Evolutionary conservation across 768 basidiomycete species (phyloP), one percentile per base, ranked within the genome.

Genomic region (Hirschioporus abietinus): DNA sequence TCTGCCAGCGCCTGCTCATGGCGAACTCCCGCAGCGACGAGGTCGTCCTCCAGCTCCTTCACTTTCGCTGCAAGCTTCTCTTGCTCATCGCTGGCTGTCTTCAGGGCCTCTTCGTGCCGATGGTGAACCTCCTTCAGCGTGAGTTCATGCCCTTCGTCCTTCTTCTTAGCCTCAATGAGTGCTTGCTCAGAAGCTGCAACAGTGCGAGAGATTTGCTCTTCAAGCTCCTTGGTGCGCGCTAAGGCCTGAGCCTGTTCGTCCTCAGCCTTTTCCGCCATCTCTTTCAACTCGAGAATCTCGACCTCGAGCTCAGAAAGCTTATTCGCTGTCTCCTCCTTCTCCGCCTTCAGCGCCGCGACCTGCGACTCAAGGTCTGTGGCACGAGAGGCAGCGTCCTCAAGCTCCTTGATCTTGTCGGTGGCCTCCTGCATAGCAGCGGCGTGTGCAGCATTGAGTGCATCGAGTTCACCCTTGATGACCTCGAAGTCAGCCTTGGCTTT

Each of bases 241-340:
- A 82, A 71, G 12, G 82, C 74, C 67, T 78, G 78, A 60, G 77
- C 79, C 63, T 82, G 84, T 34, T 82, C 82, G 65, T 92, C 91
- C 71, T 90, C 87, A 7, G 82, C 78, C 23, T 76, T 76, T 70
- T 93, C 92, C 68, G 86, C 84, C 58, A 79, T 79, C 73, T 95
- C 92, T 74, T 83, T 91, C 67, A 89, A 72, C 76, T 94, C 92
- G 66, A 93, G 75, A 58, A 93, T 82, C 73, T 94, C 91, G 63
- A 95, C 78, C 78, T 95, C 93, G 26, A 93, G 80, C 71, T 95
- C 92, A 0, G 90, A 91, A 4, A 93, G 78, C 75, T 88, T 92
- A 72, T 78, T 80, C 9, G 87, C 84, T 58, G 78, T 86, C 66
- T 92, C 91, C 71, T 90, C 90, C 71, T 86, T 88, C 76, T 91